Evolutionary conservation across 495 filamentous ascomycete genomes (phyloP).

Genomic region (Rostrohypoxylon terebratum): DNA sequence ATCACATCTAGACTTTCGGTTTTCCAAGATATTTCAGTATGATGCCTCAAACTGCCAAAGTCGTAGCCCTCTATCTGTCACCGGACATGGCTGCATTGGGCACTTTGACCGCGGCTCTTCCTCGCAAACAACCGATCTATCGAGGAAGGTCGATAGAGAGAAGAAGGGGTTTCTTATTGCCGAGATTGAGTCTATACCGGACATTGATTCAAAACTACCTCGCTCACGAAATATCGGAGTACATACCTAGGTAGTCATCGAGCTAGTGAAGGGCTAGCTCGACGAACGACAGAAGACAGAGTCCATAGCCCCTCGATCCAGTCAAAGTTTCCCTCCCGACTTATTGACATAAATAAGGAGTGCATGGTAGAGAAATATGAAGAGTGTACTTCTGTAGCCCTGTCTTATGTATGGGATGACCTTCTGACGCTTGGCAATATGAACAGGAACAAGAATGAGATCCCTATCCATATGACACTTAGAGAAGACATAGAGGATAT

Average conservation of each 20-base stretch:
- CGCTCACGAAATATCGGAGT: not conserved
- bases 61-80: constrained; percentile 15
- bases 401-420: constrained; percentile 2
- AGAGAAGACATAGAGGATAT: not conserved
- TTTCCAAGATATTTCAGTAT: not conserved
- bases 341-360: not conserved
- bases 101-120: constrained; percentile 7
- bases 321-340: not conserved
- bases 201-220: not conserved
- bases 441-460: not conserved
- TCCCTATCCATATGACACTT: not conserved
- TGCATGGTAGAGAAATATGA: not conserved
- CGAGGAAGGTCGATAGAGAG: not conserved
- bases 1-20: not conserved
- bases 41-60: not conserved
- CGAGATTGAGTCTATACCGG: constrained; percentile 1
- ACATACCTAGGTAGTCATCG: not conserved
- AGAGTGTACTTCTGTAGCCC: not conserved
- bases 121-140: not conserved
- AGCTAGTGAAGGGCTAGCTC: not conserved
- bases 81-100: not conserved
- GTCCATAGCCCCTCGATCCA: not conserved
- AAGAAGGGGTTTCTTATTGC: not conserved
- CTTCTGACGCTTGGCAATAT: not conserved
- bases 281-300: not conserved